Evolutionary conservation across 352 stramenopile species (phyloP).

Genomic region (Globisporangium alternatum): DNA sequence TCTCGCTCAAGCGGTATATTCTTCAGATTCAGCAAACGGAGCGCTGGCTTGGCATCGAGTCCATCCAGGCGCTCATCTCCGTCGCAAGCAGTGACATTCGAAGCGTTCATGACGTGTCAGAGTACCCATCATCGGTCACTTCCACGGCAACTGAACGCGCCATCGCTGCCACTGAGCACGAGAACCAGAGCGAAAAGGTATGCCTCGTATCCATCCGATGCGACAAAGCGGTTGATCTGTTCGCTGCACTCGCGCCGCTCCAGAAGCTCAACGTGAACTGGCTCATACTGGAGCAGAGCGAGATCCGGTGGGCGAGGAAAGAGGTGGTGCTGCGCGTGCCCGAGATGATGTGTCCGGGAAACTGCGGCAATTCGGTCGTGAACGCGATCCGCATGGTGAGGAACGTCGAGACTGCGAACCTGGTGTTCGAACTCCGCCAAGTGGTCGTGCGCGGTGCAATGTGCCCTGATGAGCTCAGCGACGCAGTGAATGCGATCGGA

Average conservation of each 20-base stretch:
- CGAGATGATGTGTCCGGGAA: constrained; percentile 82
- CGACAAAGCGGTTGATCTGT: constrained; percentile 26
- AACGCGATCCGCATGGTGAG: constrained; percentile 45
- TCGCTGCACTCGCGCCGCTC: constrained; percentile 23
- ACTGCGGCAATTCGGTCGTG: constrained; percentile 73
- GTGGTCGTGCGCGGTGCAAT: constrained; percentile 58
- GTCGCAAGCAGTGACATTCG: constrained; percentile 31
- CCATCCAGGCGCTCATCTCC: constrained; percentile 41
- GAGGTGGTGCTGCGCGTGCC: constrained; percentile 62
- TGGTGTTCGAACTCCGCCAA: constrained; percentile 60
- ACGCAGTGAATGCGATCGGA: constrained; percentile 45
- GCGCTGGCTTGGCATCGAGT: constrained; percentile 18
- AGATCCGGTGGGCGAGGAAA: constrained; percentile 46
- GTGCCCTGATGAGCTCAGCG: constrained; percentile 31
- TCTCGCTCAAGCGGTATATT: constrained; percentile 28
- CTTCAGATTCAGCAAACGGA: constrained; percentile 32
- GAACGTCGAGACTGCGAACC: constrained; percentile 42
- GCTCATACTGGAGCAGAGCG: constrained; percentile 33
- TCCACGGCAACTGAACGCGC: not conserved
- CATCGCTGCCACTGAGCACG: not conserved
- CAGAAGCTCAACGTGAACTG: constrained; percentile 28
- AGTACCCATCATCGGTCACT: constrained; percentile 6
- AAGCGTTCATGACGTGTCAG: constrained; percentile 40
- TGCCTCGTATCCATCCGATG: constrained; percentile 33
- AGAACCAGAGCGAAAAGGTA: not conserved